Evolutionary conservation across 2,329 filamentous ascomycete genomes (phyloP), one percentile per base, ranked within the genome.

Genomic region (Teratosphaeria gauchensis): DNA sequence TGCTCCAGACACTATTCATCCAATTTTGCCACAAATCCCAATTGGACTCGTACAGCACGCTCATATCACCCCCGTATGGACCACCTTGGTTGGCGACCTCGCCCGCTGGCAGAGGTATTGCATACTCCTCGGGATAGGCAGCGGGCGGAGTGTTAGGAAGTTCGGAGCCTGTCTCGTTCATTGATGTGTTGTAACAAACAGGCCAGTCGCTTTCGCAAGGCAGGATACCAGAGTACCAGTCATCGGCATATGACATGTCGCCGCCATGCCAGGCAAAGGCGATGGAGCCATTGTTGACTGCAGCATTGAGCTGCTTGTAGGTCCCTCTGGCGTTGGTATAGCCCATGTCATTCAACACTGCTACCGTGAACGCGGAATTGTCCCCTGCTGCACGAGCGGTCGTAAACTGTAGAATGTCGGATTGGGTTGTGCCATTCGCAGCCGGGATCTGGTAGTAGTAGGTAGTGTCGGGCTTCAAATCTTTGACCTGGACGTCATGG

Each of bases 11-110:
- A 7, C 65, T 66, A 61, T 71, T 72, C 62, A 78, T 71, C 77
- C 77, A 80, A 65, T 80, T 76, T 64, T 80, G 78, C 77, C 78
- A 80, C 5, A 80, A 70, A 66, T 80, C 78, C 77, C 77, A 80
- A 63, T 80, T 80, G 31, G 73, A 75, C 66, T 80, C 78, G 65
- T 80, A 80, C 14, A 81, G 62, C 0, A 76, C 74, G 55, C 71
- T 77, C 73, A 79, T 77, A 59, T 80, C 78, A 56, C 78, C 78
- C 55, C 78, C 78, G 2, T 70, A 68, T 12, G 77, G 75, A 32
- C 76, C 68, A 55, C 78, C 78, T 63, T 80, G 77, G 65, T 75
- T 74, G 14, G 78, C 58, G 0, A 73, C 63, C 61, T 79, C 77
- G 19, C 77, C 78, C 4, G 63, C 69, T 3, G 78, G 78, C 0